Conservation (phyloP, 306 rosid genomes). For the Rosa chinensis region DNA sequence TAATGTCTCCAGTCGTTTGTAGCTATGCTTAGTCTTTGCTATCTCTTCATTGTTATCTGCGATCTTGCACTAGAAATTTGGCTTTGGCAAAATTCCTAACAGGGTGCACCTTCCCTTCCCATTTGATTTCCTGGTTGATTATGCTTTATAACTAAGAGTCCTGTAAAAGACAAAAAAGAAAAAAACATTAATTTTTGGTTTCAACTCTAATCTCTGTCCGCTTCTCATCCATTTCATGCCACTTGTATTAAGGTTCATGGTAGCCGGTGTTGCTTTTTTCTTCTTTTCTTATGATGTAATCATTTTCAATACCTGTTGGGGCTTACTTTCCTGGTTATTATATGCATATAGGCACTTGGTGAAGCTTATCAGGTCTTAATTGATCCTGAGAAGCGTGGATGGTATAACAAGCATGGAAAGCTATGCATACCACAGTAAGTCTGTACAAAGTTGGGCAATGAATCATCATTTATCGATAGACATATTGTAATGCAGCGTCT, state of each 20-base stretch:
- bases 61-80: not conserved
- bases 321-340: constrained; percentile 24
- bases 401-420: constrained; percentile 73
- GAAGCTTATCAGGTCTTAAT: constrained; percentile 94
- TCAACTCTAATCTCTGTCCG: not conserved
- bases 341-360: constrained; percentile 58
- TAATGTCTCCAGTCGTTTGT: not conserved
- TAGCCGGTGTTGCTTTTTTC: not conserved
- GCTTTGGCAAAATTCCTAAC: not conserved
- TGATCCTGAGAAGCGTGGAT: constrained; percentile 76
- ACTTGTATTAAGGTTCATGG: not conserved
- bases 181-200: not conserved
- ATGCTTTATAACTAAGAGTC: not conserved
- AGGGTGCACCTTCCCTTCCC: not conserved
- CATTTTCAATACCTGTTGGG: not conserved
- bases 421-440: constrained; percentile 73
- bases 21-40: not conserved
- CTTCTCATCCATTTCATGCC: not conserved
- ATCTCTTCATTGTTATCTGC: not conserved
- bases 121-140: not conserved
- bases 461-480: not conserved
- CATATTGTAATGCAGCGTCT: constrained; percentile 10
- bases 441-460: constrained; percentile 18
- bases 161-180: not conserved
- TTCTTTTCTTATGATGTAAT: not conserved